These are phyloP conservation scores for Gloeopeniophorella convolvens DNA, from an alignment of 768 basidiomycete species.

Conservation along the genomic window DNA sequence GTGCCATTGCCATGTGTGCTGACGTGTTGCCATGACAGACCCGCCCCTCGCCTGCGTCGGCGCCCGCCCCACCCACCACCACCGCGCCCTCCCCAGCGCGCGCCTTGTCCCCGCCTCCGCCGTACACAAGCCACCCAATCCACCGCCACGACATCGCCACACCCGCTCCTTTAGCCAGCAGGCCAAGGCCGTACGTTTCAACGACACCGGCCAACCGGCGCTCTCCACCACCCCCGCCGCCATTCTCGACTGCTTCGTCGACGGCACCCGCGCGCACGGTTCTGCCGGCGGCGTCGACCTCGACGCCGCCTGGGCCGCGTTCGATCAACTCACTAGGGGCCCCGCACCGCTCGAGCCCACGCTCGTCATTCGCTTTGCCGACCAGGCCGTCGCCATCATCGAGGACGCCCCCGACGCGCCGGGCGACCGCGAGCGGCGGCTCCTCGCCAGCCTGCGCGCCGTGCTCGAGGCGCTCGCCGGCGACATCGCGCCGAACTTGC, in stretches of 20 bases:
- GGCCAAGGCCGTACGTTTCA: slow-evolving; percentile 1
- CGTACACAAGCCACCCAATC: neutral
- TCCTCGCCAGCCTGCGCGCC: too few relatives aligned
- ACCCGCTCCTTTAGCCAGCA: slow-evolving; percentile 1
- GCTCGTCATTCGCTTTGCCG: slow-evolving; percentile 14
- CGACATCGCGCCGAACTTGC: neutral
- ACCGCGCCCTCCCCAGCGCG: too few relatives aligned
- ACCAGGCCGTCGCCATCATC: slow-evolving; percentile 15
- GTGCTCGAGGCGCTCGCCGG: slow-evolving; percentile 3
- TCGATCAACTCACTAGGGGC: slow-evolving; percentile 3
- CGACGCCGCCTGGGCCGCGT: slow-evolving; percentile 16
- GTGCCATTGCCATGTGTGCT: neutral
- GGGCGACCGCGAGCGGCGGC: too few relatives aligned
- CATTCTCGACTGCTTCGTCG: slow-evolving; percentile 13
- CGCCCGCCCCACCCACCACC: too few relatives aligned
- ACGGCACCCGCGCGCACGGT: slow-evolving; percentile 15
- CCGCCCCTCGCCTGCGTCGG: neutral
- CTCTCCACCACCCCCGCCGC: neutral
- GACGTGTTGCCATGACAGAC: slow-evolving; percentile 1
- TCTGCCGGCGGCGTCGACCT: slow-evolving; percentile 7
- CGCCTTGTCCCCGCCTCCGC: neutral
- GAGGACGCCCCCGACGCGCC: slow-evolving; percentile 11
- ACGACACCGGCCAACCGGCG: neutral
- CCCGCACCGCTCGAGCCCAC: neutral
- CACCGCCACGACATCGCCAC: neutral